Evolutionary conservation across 768 basidiomycete genomes (phyloP).

Genomic region (Rossbeevera mucosa): DNA sequence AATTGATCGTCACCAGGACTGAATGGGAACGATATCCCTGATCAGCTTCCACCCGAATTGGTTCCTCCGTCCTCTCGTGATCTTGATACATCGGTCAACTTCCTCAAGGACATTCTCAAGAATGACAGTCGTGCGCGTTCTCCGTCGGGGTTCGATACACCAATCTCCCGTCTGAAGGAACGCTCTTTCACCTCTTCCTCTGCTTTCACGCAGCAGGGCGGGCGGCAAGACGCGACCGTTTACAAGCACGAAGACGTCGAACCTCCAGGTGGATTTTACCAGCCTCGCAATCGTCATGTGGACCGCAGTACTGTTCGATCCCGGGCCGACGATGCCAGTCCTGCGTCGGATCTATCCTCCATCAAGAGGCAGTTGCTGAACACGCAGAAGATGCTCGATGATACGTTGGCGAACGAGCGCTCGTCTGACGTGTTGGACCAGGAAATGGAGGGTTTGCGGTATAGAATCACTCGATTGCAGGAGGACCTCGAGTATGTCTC

Average conservation of each 20-base stretch:
- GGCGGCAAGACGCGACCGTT: conserved; percentile 82
- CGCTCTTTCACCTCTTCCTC: conserved; percentile 65
- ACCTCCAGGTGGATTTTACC: conserved; percentile 65
- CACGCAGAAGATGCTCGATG: conserved; percentile 78
- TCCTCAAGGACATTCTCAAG: conserved; percentile 82
- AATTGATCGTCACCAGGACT: conserved; percentile 50
- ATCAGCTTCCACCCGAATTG: conserved; percentile 81
- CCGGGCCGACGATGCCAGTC: conserved; percentile 59
- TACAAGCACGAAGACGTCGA: conserved; percentile 77
- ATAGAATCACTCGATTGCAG: conserved; percentile 79
- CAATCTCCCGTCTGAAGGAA: conserved; percentile 58
- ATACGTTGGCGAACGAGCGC: conserved; percentile 57
- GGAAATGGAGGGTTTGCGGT: conserved; percentile 85
- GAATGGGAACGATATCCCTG: conserved; percentile 89
- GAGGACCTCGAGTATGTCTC: conserved; percentile 89
- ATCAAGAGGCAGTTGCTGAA: conserved; percentile 80
- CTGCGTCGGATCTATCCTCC: conserved; percentile 70
- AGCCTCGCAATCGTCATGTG: conserved; percentile 76
- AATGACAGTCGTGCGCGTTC: conserved; percentile 78
- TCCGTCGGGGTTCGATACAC: conserved; percentile 47
- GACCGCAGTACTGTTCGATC: conserved; percentile 79
- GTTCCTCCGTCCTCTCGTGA: conserved; percentile 89
- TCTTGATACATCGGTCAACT: conserved; percentile 83
- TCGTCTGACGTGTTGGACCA: conserved; percentile 86
- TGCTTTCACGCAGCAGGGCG: conserved; percentile 43